A percentile compares a stretch with the other conserved stretches of the same genome.
Evolutionary conservation across 805 yeast genomes (phyloP).

Genomic region (Monosporozyma unispora): DNA sequence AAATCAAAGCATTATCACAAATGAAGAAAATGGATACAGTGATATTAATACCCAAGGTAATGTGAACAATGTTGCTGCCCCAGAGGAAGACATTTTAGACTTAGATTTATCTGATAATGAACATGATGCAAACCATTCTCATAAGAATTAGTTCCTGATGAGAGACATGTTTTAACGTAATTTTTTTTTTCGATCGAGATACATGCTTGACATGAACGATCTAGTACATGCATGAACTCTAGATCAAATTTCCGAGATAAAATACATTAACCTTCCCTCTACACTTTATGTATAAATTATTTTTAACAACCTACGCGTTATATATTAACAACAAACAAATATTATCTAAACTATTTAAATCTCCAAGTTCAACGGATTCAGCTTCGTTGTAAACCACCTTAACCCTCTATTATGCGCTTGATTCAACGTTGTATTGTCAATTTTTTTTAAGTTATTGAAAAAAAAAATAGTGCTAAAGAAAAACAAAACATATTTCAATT

Average conservation of each 20-base stretch:
- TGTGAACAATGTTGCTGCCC: neutral
- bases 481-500: neutral
- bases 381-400: no score
- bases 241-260: no score
- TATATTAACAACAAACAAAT: neutral
- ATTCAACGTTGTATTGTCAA: neutral
- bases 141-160: neutral
- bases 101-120: slow-evolving; percentile 28
- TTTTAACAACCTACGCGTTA: neutral
- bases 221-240: no score
- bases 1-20: slow-evolving; percentile 19
- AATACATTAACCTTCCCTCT: no score
- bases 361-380: neutral
- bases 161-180: neutral
- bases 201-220: no score
- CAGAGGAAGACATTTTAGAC: slow-evolving; percentile 16
- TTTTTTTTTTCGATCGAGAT: no score
- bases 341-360: neutral
- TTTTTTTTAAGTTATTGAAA: neutral
- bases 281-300: neutral
- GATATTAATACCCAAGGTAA: neutral
- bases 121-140: slow-evolving; percentile 2
- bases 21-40: slow-evolving; percentile 3
- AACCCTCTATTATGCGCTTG: neutral
- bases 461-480: neutral